Base-by-base conservation (phyloP, 768 basidiomycete species). In the Trametes cingulata region DNA sequence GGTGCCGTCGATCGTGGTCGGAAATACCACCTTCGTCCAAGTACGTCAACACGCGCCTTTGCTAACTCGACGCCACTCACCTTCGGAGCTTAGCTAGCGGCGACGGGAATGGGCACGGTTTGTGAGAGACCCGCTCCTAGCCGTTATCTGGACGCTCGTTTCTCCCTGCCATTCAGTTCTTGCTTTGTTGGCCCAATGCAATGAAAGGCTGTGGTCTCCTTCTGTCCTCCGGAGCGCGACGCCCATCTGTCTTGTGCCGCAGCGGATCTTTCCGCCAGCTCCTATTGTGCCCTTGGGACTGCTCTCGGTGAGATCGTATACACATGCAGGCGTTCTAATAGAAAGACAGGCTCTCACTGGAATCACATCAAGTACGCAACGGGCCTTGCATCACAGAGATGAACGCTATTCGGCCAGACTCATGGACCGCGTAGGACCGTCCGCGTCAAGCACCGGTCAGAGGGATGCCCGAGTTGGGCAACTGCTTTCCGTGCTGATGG, bases 91-190 rank as follows among this genome's bases (percentile, higher is more conserved):
- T 39, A 46, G 54, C 24, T 56, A 56, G 54, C 35, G 54, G 54
- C 43, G 45, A n/a, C 43, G 45, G 43, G 54, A 15, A 6, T 35
- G 20, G 43, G 5, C 42, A 36, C 19, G 54, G 7, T 15, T 15
- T 39, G 54, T 45, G 58, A 45, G 58, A 45, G 42, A 46, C 43
- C 41, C 50, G 41, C 36, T 46, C 22, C 58, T 59, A 45, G 41
- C 58, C 58, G 58, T 59, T 59, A 59, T 59, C 58, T 59, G 58
- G 50, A 59, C 58, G 58, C 58, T 52, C 58, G 45, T 46, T 24
- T 25, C 29, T 52, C 35, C 50, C 29, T 25, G 33, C 42, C 36
- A 52, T 52, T 52, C 58, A 52, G 3, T 52, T 36, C 19, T 41
- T 52, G 50, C 58, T 45, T 59, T 59, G 58, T 59, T 59, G 42